Evolutionary conservation across 371 early-diverging fungal genomes (phyloP), one percentile per base, ranked within the genome.

Genomic region (Rhizomucor miehei): DNA sequence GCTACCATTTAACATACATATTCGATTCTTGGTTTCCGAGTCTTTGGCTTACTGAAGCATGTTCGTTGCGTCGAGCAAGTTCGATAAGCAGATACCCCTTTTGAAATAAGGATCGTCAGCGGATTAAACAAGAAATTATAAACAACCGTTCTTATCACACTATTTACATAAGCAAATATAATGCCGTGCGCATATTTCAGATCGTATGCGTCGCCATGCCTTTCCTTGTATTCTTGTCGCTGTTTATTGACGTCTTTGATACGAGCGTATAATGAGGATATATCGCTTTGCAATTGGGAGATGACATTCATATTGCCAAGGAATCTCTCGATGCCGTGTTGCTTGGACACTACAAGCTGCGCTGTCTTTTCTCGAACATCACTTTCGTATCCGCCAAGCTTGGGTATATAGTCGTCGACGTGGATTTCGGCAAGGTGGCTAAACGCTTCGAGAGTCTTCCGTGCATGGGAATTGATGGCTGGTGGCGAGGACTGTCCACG

Each of bases 51-150:
- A 85, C 78, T 20, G 69, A 64, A 21, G 71, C 62, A 61, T 85
- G 89, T 63, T 88, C 89, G 37, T 77, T 80, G 35, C 91, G 65
- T 52, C 91, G 78, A 1, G 88, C 88, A 45, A 88, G 67, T 58
- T 91, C 91, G 25, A 88, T 83, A 36, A 89, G 62, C 4, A 80
- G 48, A 13, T 82, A 83, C n/a, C 84, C 89, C 85, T 75, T 55
- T 36, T 12, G 14, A 57, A 16, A 36, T 0, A 21, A 21, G 45
- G 10, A 11, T 37, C 23, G 41, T 24, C 29, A 21, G n/a, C 39
- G 24, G 6, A 17, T 25, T 45, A 4, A 39, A 38, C 13, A 19
- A 4, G 23, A 24, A 51, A 44, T 16, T 43, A 10, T 23, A 23
- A 14, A 21, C 35, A 8, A n/a, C n/a, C n/a, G n/a, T n/a, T n/a